Conservation (phyloP, 129 eudicot genomes). For the Lactuca sativa region DNA sequence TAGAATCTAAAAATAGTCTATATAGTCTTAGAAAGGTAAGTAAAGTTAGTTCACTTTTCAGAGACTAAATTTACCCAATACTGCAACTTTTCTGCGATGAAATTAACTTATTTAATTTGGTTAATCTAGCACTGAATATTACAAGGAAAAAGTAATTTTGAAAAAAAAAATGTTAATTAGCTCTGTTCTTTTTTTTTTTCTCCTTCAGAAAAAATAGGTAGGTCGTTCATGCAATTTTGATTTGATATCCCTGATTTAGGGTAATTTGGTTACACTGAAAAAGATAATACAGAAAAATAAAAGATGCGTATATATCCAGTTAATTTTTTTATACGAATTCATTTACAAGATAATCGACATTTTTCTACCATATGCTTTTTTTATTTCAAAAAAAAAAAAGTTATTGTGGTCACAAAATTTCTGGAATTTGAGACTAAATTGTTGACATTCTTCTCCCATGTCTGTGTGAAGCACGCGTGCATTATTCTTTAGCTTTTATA, state of each 20-base stretch:
- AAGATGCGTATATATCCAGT: slow-evolving; percentile 6
- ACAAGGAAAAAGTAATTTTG: slow-evolving; percentile 20
- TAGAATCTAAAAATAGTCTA: neutral
- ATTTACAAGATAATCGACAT: neutral
- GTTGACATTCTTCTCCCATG: slow-evolving; percentile 1
- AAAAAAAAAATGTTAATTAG: slow-evolving; percentile 3
- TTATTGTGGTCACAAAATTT: neutral
- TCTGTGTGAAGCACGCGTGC: slow-evolving; percentile 7
- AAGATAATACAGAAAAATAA: slow-evolving; percentile 1
- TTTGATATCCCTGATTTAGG: slow-evolving; percentile 15
- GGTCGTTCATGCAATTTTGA: slow-evolving; percentile 25
- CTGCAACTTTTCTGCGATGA: no score
- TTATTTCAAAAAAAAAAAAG: neutral
- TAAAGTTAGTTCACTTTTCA: neutral
- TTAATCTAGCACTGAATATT: slow-evolving; percentile 6
- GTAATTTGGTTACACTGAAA: slow-evolving; percentile 2
- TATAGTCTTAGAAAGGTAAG: neutral
- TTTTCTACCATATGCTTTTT: neutral
- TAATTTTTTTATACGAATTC: neutral
- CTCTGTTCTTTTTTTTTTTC: neutral
- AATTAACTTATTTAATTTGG: neutral
- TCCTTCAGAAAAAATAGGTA: slow-evolving; percentile 6
- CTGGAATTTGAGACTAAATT: neutral
- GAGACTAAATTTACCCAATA: neutral
- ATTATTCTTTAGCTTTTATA: neutral